Conservation (phyloP, 768 basidiomycete genomes). For the Boletus barrowsii region DNA sequence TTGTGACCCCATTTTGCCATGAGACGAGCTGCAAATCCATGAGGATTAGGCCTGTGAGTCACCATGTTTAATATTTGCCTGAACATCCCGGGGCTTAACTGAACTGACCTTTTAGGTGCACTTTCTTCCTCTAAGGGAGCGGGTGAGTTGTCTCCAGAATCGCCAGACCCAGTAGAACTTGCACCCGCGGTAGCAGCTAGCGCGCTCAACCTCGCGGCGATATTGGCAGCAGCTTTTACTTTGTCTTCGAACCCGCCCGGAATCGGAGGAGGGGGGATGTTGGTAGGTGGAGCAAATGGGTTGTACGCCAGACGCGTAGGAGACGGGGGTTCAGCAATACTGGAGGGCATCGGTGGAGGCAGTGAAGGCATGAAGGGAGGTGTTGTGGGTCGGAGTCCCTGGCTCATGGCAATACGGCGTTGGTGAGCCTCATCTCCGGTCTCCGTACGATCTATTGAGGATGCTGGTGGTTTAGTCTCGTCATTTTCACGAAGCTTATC, state of each 20-base stretch:
- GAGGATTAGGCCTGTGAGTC: constrained; percentile 51
- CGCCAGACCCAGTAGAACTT: constrained; percentile 22
- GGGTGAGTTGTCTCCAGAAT: constrained; percentile 23
- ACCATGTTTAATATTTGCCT: neutral
- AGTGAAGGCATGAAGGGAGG: constrained; percentile 28
- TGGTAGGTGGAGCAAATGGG: constrained; percentile 63
- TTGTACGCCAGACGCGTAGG: constrained; percentile 62
- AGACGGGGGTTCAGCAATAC: constrained; percentile 32
- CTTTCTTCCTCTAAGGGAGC: constrained; percentile 31
- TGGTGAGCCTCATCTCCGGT: constrained; percentile 71
- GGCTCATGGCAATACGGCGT: constrained; percentile 57
- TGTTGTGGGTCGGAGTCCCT: constrained; percentile 30
- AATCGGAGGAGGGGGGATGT: constrained; percentile 58
- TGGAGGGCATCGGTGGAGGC: constrained; percentile 21
- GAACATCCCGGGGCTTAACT: neutral
- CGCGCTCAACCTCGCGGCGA: constrained; percentile 71
- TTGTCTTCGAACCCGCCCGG: constrained; percentile 56
- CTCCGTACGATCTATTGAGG: constrained; percentile 28
- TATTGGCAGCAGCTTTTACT: constrained; percentile 74
- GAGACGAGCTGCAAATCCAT: constrained; percentile 76
- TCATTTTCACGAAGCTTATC: constrained; percentile 7
- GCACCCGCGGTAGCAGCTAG: constrained; percentile 38
- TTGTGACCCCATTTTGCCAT: constrained; percentile 98
- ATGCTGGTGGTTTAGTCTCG: neutral
- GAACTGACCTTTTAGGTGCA: constrained; percentile 13